Percentiles rank a stretch among this genome's conserved stretches.
Evolutionary conservation across 768 basidiomycete species (phyloP).

Genomic region (Pleurotus pulmonarius): DNA sequence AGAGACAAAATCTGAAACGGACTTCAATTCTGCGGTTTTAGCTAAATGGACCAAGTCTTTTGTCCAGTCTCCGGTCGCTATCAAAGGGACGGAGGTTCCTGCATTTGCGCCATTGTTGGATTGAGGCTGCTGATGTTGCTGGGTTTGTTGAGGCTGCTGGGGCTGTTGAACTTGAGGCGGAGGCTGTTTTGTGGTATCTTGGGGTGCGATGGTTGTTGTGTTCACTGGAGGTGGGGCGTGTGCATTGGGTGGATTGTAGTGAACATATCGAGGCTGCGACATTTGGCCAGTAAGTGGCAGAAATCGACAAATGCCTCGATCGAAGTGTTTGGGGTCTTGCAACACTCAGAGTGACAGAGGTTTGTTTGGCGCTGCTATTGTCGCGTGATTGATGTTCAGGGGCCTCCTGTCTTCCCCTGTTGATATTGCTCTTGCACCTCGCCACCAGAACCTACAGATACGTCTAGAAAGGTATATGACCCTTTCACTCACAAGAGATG

Average conservation of each 20-base stretch:
- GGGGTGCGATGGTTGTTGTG: constrained; percentile 20
- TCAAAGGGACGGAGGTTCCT: constrained; percentile 38
- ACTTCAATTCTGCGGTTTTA: constrained; percentile 88
- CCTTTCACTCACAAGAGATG: too few species aligned
- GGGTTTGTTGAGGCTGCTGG: constrained; percentile 20
- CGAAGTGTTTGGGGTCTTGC: constrained; percentile 37
- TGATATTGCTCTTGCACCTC: neutral
- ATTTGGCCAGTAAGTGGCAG: constrained; percentile 28
- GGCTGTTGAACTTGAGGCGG: constrained; percentile 17
- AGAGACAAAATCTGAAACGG: constrained; percentile 25
- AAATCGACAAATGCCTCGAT: constrained; percentile 21
- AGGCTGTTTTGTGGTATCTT: constrained; percentile 23
- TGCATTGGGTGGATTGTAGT: constrained; percentile 28
- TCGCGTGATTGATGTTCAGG: constrained; percentile 1
- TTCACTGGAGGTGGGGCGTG: constrained; percentile 14
- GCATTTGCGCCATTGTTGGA: constrained; percentile 16
- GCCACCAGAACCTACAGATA: too few species aligned
- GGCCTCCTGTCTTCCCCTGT: neutral
- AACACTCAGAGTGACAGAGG: constrained; percentile 12
- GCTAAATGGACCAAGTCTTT: constrained; percentile 83
- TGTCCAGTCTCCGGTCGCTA: constrained; percentile 85
- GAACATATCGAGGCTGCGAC: constrained; percentile 42
- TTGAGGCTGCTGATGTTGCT: constrained; percentile 10
- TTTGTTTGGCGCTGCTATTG: constrained; percentile 14
- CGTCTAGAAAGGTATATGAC: too few species aligned